Percentiles rank a stretch among this genome's conserved stretches.
Conservation (phyloP, 140 eudicot species). For the Bidens hawaiensis region DNA sequence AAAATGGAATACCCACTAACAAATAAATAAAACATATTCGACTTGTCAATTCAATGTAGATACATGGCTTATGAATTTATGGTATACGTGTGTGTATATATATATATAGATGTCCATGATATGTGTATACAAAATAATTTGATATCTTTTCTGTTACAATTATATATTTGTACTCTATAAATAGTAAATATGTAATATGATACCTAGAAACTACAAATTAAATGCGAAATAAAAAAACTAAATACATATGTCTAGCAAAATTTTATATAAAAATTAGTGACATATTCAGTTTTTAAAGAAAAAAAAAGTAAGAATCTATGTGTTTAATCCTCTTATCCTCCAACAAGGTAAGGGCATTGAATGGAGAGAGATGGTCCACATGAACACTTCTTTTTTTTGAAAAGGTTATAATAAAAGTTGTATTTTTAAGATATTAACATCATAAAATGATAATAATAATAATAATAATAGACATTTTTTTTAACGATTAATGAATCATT, state of each 20-base stretch:
- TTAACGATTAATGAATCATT: no score
- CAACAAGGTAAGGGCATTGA: constrained; percentile 24
- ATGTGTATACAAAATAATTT: constrained; percentile 1
- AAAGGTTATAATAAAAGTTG: constrained; percentile 3
- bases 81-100: not conserved
- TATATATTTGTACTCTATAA: not conserved
- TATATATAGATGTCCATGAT: not conserved
- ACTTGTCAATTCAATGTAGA: constrained; percentile 6
- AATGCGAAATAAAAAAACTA: not conserved
- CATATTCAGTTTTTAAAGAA: not conserved
- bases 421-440: not conserved
- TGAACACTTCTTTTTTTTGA: constrained; percentile 24
- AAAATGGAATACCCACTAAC: constrained; percentile 11
- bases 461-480: no score
- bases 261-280: not conserved
- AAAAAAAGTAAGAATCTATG: constrained; percentile 28
- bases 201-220: constrained; percentile 7
- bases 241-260: not conserved
- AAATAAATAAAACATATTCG: constrained; percentile 17
- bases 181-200: not conserved
- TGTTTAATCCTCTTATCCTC: constrained; percentile 21
- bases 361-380: constrained; percentile 23
- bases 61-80: not conserved
- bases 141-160: not conserved
- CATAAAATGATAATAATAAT: not conserved